Conservation (phyloP, 306 rosid genomes). For the Alnus rubra region DNA sequence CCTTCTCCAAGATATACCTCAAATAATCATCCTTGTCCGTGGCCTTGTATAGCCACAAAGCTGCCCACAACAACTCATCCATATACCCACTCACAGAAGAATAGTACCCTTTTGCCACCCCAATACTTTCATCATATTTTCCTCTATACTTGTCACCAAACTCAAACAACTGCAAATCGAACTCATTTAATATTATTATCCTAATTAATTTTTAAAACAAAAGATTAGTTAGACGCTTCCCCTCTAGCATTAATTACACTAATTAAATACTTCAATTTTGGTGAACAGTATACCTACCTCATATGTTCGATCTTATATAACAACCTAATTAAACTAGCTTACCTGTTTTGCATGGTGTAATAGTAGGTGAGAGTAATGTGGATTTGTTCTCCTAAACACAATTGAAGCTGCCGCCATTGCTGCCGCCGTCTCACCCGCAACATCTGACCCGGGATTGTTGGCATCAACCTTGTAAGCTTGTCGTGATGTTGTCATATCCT, state of each 20-base stretch:
- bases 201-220: neutral
- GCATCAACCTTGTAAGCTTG: slow-evolving; percentile 63
- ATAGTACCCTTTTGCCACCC: slow-evolving; percentile 61
- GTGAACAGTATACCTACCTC: slow-evolving; percentile 18
- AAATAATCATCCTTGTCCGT: slow-evolving; percentile 56
- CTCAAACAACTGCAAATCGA: slow-evolving; percentile 66
- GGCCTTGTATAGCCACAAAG: slow-evolving; percentile 72
- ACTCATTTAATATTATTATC: slow-evolving; percentile 7
- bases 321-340: slow-evolving; percentile 16
- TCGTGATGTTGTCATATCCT: slow-evolving; percentile 85
- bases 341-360: slow-evolving; percentile 82
- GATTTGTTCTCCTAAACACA: slow-evolving; percentile 66
- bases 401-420: slow-evolving; percentile 80
- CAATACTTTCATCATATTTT: slow-evolving; percentile 73
- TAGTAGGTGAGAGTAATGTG: slow-evolving; percentile 74
- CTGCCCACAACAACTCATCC: slow-evolving; percentile 93
- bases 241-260: neutral
- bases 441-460: slow-evolving; percentile 70
- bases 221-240: neutral
- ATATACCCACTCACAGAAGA: slow-evolving; percentile 76
- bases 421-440: slow-evolving; percentile 71
- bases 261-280: slow-evolving; percentile 10
- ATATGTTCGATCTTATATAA: neutral
- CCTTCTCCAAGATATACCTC: slow-evolving; percentile 52
- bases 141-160: slow-evolving; percentile 74